A percentile compares a stretch with the other conserved stretches of the same genome.
Evolutionary conservation across 139 green algal genomes (phyloP).

Genomic region (Chlamydomonas sp.): DNA sequence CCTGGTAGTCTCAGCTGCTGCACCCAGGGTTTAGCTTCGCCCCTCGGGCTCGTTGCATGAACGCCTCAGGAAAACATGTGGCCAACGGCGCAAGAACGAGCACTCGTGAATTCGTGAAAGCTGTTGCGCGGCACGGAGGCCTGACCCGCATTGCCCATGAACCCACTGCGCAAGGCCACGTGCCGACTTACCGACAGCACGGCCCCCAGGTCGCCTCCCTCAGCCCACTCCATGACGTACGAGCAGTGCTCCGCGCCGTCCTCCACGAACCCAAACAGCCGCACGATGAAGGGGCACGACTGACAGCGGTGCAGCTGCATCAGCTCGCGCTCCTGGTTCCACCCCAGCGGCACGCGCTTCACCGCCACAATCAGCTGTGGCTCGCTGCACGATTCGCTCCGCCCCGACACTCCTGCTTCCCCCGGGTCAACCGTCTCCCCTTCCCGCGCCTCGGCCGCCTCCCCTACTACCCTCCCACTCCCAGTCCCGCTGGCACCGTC

Average conservation of each 20-base stretch:
- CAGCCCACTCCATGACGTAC: slow-evolving; percentile 41
- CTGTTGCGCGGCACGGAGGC: too few relatives aligned
- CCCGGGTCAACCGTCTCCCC: background rate
- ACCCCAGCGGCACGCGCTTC: slow-evolving; percentile 32
- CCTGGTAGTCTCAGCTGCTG: background rate
- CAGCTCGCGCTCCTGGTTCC: slow-evolving; percentile 43
- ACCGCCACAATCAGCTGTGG: slow-evolving; percentile 36
- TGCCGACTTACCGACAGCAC: slow-evolving; percentile 23
- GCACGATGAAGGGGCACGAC: slow-evolving; percentile 40
- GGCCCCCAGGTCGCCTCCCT: slow-evolving; percentile 30
- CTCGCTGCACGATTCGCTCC: background rate
- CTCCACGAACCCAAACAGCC: slow-evolving; percentile 41
- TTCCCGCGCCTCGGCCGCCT: too few relatives aligned
- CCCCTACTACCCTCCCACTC: too few relatives aligned
- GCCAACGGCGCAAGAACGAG: too few relatives aligned
- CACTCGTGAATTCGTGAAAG: too few relatives aligned
- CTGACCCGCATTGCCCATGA: too few relatives aligned
- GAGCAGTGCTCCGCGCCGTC: slow-evolving; percentile 23
- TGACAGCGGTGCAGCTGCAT: slow-evolving; percentile 45
- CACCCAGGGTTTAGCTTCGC: too few relatives aligned
- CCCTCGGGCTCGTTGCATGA: too few relatives aligned
- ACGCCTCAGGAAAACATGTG: too few relatives aligned
- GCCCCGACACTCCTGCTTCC: too few relatives aligned
- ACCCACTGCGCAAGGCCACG: background rate
- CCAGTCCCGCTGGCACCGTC: too few relatives aligned